Base-by-base conservation (phyloP, 108 stramenopile species). In the Cyclotella kingstonii region DNA sequence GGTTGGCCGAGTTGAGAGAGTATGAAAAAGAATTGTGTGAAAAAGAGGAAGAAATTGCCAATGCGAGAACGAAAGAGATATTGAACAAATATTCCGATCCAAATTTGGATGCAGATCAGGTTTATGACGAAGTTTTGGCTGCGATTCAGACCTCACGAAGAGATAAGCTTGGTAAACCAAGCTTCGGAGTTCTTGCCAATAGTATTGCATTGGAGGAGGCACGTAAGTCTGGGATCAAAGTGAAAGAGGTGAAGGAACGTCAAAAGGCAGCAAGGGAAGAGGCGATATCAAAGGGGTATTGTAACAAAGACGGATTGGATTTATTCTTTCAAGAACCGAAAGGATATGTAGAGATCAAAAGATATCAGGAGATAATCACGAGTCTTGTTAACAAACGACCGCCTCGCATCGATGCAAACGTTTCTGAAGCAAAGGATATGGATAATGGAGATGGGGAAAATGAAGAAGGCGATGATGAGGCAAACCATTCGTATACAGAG, bases 161-260 rank as follows among this genome's bases (percentile, higher is more conserved):
- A 1, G 60, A 61, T 5, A 66, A 55, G 21, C 45, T 75, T 17
- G 64, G 63, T 25, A 26, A 35, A 0, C n/a, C 9, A 2, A 54
- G 41, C 11, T 55, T 62, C 26, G 73, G 73, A 5, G 53, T 75
- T 1, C 10, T 66, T 41, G 59, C 63, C 29, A 75, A 75, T 48
- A 58, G 54, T 7, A 54, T 75, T 8, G 62, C 49, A 0, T 60
- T 75, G 38, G 73, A 75, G 54, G 64, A 62, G 18, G 64, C 57
- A 25, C 21, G 48, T 22, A 43, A 53, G 29, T 54, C 39, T 34
- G 29, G 60, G 0, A 22, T 50, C n/a, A 55, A 18, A 12, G 33
- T 38, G 14, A 60, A 42, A 29, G 44, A 47, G 27, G 39, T 33
- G 15, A 50, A 61, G 36, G 51, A 75, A 11, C 59, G 39, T 22